phyloP scores from a whole-genome alignment of 2,329 filamentous ascomycete species.

The Botrytis pseudocinerea region DNA sequence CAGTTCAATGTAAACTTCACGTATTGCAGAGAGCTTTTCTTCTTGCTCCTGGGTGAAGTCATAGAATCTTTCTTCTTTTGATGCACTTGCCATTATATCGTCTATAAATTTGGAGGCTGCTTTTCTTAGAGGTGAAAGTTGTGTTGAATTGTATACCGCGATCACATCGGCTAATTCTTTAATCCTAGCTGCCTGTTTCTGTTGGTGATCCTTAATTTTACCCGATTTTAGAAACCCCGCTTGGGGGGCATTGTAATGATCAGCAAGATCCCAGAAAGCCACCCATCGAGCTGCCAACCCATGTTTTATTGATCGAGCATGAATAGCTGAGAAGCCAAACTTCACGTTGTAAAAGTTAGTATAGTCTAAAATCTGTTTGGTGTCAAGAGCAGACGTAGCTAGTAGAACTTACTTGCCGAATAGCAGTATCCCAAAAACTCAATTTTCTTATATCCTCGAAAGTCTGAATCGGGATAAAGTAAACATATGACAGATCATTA shows the following conservation, averaged over 20 bases:
- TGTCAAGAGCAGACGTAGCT: not conserved
- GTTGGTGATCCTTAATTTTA: not conserved
- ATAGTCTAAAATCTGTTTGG: not conserved
- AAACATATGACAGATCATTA: not conserved
- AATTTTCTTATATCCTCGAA: constrained; percentile 9
- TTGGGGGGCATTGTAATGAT: not conserved
- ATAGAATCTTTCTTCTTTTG: constrained; percentile 1
- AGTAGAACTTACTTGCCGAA: constrained; percentile 5
- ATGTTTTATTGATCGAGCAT: constrained; percentile 7
- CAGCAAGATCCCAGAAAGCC: not conserved
- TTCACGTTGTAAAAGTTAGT: not conserved
- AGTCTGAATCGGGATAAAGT: constrained; percentile 15
- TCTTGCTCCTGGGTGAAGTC: not conserved
- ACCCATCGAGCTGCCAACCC: not conserved
- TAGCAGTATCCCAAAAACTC: constrained; percentile 11
- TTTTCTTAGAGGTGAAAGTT: not conserved
- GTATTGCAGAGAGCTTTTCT: not conserved
- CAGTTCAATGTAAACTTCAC: not conserved
- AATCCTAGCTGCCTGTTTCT: no score
- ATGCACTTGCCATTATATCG: not conserved
- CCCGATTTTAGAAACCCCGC: fast-evolving
- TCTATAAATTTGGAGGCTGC: not conserved
- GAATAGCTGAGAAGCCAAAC: constrained; percentile 2
- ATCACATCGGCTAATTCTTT: not conserved
- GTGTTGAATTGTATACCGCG: not conserved